These are phyloP conservation scores for Termitomyces sp. DNA, from an alignment of 768 basidiomycete genomes.

Conservation along the genomic window DNA sequence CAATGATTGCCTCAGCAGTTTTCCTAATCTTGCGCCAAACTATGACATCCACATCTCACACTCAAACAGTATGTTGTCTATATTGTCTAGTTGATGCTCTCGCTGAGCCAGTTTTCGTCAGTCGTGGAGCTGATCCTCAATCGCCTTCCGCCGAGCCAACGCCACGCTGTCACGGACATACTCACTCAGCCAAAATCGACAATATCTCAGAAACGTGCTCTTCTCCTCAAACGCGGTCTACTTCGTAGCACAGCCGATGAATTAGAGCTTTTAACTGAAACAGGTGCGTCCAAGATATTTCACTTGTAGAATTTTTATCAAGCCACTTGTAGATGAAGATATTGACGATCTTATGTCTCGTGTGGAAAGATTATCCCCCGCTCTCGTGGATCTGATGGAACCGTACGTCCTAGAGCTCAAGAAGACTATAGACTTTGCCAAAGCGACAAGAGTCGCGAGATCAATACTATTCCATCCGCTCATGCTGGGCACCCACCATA, in stretches of 20 bases:
- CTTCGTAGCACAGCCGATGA: slow-evolving; percentile 66
- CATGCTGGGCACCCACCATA: slow-evolving; percentile 62
- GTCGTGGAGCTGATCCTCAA: slow-evolving; percentile 64
- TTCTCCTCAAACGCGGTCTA: slow-evolving; percentile 66
- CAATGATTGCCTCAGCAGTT: slow-evolving; percentile 61
- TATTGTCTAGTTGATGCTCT: background rate
- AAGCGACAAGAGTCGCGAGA: slow-evolving; percentile 56
- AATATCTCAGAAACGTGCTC: slow-evolving; percentile 61
- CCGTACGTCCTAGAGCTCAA: slow-evolving; percentile 58
- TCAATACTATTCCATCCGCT: slow-evolving; percentile 66
- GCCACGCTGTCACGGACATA: slow-evolving; percentile 55
- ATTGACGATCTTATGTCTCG: slow-evolving; percentile 49
- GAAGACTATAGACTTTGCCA: slow-evolving; percentile 53
- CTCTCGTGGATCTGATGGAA: slow-evolving; percentile 40
- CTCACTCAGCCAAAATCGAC: slow-evolving; percentile 62
- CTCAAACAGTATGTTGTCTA: slow-evolving; percentile 54
- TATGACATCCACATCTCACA: slow-evolving; percentile 82
- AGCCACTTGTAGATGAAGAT: slow-evolving; percentile 44
- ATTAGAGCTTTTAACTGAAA: slow-evolving; percentile 63
- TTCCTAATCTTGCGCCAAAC: slow-evolving; percentile 60
- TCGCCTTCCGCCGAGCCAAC: slow-evolving; percentile 53
- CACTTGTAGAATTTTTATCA: background rate
- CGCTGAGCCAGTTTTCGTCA: slow-evolving; percentile 22
- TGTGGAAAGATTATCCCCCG: slow-evolving; percentile 57
- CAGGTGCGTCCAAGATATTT: slow-evolving; percentile 32